Conservation (phyloP, 768 basidiomycete species). For the Fomitopsis serialis region DNA sequence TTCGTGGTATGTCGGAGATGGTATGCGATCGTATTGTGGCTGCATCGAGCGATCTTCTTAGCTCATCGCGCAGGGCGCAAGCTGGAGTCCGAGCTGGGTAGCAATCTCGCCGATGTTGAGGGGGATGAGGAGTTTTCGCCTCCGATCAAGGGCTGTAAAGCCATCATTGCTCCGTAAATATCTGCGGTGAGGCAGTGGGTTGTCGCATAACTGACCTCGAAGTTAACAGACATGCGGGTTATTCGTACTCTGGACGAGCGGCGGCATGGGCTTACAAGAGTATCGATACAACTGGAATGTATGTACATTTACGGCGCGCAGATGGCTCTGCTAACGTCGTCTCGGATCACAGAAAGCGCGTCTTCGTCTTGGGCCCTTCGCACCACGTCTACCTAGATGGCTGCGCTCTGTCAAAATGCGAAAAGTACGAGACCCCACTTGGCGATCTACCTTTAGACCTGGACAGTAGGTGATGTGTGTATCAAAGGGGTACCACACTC, state of each 20-base stretch:
- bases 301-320: conserved; percentile 19
- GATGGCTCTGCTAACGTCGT: not conserved
- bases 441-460: conserved; percentile 77
- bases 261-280: conserved; percentile 96
- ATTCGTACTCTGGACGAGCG: conserved; percentile 87
- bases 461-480: conserved; percentile 50
- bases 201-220: not conserved
- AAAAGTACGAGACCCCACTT: conserved; percentile 77
- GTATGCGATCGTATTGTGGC: conserved; percentile 31
- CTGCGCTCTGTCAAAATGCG: conserved; percentile 81
- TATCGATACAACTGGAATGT: conserved; percentile 82
- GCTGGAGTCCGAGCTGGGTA: conserved; percentile 55
- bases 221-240: conserved; percentile 81
- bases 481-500: not conserved
- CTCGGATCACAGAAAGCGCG: conserved; percentile 58
- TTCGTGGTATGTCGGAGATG: conserved; percentile 79
- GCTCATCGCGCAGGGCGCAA: conserved; percentile 37
- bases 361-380: conserved; percentile 94
- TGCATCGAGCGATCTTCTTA: not conserved
- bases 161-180: conserved; percentile 95
- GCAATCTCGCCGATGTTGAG: conserved; percentile 59
- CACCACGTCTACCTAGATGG: conserved; percentile 86
- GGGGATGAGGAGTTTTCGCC: conserved; percentile 46
- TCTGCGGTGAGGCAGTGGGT: not conserved
- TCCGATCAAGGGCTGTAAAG: conserved; percentile 68